phyloP scores from a whole-genome alignment of 139 green algal genomes.

The Zygnema cylindricum region DNA sequence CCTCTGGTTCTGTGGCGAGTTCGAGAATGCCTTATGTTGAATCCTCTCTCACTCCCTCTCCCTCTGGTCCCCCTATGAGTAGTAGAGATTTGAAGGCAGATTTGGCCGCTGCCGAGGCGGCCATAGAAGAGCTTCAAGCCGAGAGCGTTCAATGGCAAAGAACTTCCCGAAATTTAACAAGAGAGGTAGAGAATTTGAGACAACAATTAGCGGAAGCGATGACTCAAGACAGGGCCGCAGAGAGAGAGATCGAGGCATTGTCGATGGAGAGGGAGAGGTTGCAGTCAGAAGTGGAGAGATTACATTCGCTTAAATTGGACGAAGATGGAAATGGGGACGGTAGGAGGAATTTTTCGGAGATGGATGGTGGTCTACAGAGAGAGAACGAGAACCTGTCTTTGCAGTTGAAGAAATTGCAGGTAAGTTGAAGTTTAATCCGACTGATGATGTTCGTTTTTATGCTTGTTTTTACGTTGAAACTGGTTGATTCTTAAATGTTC shows the following conservation, averaged over 20 bases:
- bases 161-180: conserved; percentile 25
- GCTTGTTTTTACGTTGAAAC: no score
- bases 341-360: not conserved
- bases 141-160: conserved; percentile 35
- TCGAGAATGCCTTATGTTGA: not conserved
- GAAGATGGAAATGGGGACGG: not conserved
- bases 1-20: not conserved
- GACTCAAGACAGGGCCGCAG: conserved; percentile 21
- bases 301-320: not conserved
- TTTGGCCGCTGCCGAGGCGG: conserved; percentile 46
- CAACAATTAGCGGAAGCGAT: conserved; percentile 32
- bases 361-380: not conserved
- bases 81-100: conserved; percentile 31
- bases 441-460: no score
- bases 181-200: conserved; percentile 38
- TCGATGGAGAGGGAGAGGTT: conserved; percentile 22
- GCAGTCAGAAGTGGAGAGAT: not conserved
- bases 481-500: no score
- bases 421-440: not conserved
- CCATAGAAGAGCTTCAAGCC: conserved; percentile 46
- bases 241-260: conserved; percentile 21
- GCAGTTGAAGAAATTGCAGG: conserved; percentile 23
- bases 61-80: not conserved
- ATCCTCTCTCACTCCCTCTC: not conserved
- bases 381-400: conserved; percentile 25